Base-by-base conservation (phyloP, 805 yeast species). In the Yamadazyma scolyti region DNA sequence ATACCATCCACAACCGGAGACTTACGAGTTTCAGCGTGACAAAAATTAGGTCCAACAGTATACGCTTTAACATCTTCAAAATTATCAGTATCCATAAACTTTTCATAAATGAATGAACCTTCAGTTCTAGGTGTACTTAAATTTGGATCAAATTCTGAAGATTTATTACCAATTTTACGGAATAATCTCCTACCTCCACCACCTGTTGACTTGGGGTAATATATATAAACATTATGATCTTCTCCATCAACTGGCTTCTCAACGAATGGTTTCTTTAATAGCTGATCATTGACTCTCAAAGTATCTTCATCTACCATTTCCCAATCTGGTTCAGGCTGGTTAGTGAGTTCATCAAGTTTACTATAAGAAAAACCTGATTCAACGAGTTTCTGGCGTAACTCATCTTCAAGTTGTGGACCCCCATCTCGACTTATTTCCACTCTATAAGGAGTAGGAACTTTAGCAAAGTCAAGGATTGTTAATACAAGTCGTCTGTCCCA, bases 1-100 rank as follows among this genome's bases (percentile, higher is more conserved):
- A 93, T 85, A 27, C 99, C 99, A 61, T 93, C 99, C n/a, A 93
- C 98, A 3, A 93, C 98, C 1, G 99, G 99, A 0, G 96, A 87
- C 56, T 93, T 93, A 50, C 99, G 74, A 1, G 99, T 93, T 54
- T 93, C 99, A 0, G 98, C 99, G 57, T 93, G 99, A 54, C 98
- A 93, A 51, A 75, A 93, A 12, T 65, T 65, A 3, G 82, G 77
- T 1, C 98, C 97, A 4, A 93, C 97, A 1, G 99, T 93, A 56
- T 93, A 93, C 0, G 97, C 97, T 61, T 93, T 93, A 40, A 93
- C 99, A 58, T 93, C 99, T 61, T 93, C 98, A 50, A 88, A 89
- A 54, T 93, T 93, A 56, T 93, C 97, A 2, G 98, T 90, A 54
- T 93, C 97, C 90, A 93, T 88, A 48, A 93, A 93, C 58, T 83